Base-by-base conservation (phyloP, 768 basidiomycete species). In the Leccinum fibrillosum region DNA sequence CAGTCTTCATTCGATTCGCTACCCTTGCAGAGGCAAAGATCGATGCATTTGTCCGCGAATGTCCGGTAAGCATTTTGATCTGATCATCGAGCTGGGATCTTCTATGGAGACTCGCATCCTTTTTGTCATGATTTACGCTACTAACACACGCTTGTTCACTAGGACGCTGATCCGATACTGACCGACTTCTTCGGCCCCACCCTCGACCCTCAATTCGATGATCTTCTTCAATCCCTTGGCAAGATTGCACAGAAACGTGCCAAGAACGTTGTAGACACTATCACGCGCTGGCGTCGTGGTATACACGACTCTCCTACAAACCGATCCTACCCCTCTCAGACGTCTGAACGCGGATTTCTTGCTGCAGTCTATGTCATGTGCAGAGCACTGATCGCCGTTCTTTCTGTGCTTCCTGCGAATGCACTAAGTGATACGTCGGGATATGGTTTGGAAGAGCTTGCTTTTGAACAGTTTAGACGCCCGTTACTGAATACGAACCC, bases 281-380 rank as follows among this genome's bases (percentile, higher is more conserved):
- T 96, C 62, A 88, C 88, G 80, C 85, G 88, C 39, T 98, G 92
- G 94, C 82, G 90, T 59, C 82, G 85, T 61, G 86, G 80, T 39
- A 92, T 95, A 68, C 82, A 80, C 42, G 89, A 89, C 58, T 80
- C 79, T 34, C 78, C 82, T 49, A 72, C 77, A 15, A 59, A 54
- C n/a, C 59, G 68, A 45, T 56, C 77, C 19, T 61, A 72, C 44
- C 51, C 73, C 53, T 57, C 68, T 28, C 72, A 72, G 25, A 65
- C 62, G 35, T 77, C 78, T 15, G 90, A 90, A 69, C 85, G 88
- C 30, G 86, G 87, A 69, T 83, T 85, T n/a, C 79, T 95, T 4
- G 88, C 92, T 6, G 86, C 92, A 1, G 88, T 90, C 39, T 96
- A 94, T 69, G 85, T 98, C 67, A 88, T 93, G 85, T 94, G 92